A percentile compares a stretch with the other conserved stretches of the same genome.
These are phyloP conservation scores for Kodamaea suecica DNA, from an alignment of 1,139 yeast genomes.

Conservation along the genomic window DNA sequence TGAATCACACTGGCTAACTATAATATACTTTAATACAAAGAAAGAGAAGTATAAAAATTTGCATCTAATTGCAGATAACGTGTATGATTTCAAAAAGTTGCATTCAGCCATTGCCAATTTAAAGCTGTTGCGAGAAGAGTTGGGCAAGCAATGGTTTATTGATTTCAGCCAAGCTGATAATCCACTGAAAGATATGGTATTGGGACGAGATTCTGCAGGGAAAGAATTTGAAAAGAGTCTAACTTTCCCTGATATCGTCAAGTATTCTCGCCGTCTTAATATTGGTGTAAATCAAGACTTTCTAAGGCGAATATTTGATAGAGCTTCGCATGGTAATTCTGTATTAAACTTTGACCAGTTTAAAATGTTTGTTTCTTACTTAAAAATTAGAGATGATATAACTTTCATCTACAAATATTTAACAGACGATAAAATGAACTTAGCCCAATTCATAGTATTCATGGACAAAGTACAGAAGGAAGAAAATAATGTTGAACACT, in stretches of 20 bases:
- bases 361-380: slow-evolving; percentile 59
- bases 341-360: slow-evolving; percentile 66
- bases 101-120: slow-evolving; percentile 54
- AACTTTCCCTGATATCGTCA: slow-evolving; percentile 65
- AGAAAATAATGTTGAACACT: slow-evolving; percentile 21
- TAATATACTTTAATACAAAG: slow-evolving; percentile 61
- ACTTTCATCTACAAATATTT: slow-evolving; percentile 24
- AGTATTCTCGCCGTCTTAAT: slow-evolving; percentile 63
- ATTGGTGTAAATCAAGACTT: slow-evolving; percentile 47
- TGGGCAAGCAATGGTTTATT: slow-evolving; percentile 33
- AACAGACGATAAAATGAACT: slow-evolving; percentile 18
- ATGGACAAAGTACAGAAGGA: slow-evolving; percentile 53
- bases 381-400: slow-evolving; percentile 37
- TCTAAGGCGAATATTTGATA: slow-evolving; percentile 39
- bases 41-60: slow-evolving; percentile 57
- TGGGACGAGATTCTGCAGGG: slow-evolving; percentile 18
- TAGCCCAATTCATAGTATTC: slow-evolving; percentile 45
- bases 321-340: slow-evolving; percentile 32
- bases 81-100: slow-evolving; percentile 57
- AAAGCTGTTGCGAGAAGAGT: slow-evolving; percentile 36
- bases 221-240: slow-evolving; percentile 36
- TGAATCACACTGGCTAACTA: slow-evolving; percentile 72
- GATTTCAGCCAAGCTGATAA: slow-evolving; percentile 28
- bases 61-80: slow-evolving; percentile 72
- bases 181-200: slow-evolving; percentile 22